Percentiles rank a stretch among this genome's conserved stretches.
phyloP scores from a whole-genome alignment of 2,329 filamentous ascomycete species.

The Trichoderma aggressivum region DNA sequence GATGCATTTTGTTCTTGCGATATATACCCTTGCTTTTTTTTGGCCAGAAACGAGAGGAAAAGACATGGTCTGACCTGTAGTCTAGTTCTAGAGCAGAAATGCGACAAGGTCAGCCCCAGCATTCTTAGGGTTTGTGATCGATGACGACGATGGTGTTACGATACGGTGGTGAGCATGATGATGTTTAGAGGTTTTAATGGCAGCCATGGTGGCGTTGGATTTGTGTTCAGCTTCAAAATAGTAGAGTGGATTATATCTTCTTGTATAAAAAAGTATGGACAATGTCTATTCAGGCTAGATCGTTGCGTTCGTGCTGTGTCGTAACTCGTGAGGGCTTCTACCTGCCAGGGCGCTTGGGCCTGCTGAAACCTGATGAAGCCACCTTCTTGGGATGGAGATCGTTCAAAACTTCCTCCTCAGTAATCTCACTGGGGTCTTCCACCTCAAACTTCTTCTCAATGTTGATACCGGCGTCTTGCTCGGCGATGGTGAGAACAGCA shows the following conservation, averaged over 20 bases:
- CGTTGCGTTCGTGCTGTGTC: slow-evolving; percentile 14
- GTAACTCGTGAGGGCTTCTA: slow-evolving; percentile 27
- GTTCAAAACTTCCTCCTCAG: slow-evolving; percentile 59
- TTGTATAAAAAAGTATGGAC: slow-evolving; percentile 17
- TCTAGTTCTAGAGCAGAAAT: slow-evolving; percentile 17
- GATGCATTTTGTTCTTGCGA: slow-evolving; percentile 13
- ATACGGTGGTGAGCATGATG: neutral
- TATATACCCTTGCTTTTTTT: slow-evolving; percentile 10
- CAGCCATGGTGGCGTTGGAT: slow-evolving; percentile 14
- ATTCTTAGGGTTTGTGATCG: neutral
- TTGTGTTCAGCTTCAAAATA: slow-evolving; percentile 27
- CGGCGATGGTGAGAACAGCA: slow-evolving; percentile 63
- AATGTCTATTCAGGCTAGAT: slow-evolving; percentile 21
- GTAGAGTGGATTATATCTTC: neutral
- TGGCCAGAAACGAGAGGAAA: neutral
- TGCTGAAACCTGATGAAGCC: slow-evolving; percentile 65
- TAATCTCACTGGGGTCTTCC: slow-evolving; percentile 67
- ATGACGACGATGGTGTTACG: neutral
- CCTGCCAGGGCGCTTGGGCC: slow-evolving; percentile 76
- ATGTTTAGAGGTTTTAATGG: slow-evolving; percentile 5
- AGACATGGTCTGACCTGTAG: slow-evolving; percentile 2
- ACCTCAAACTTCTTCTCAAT: slow-evolving; percentile 70
- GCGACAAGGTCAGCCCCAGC: slow-evolving; percentile 17
- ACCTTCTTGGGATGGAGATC: slow-evolving; percentile 68
- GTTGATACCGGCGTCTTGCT: slow-evolving; percentile 60